A percentile compares a stretch with the other conserved stretches of the same genome.
Conservation (phyloP, 257 asterid species). For the Striga asiatica region DNA sequence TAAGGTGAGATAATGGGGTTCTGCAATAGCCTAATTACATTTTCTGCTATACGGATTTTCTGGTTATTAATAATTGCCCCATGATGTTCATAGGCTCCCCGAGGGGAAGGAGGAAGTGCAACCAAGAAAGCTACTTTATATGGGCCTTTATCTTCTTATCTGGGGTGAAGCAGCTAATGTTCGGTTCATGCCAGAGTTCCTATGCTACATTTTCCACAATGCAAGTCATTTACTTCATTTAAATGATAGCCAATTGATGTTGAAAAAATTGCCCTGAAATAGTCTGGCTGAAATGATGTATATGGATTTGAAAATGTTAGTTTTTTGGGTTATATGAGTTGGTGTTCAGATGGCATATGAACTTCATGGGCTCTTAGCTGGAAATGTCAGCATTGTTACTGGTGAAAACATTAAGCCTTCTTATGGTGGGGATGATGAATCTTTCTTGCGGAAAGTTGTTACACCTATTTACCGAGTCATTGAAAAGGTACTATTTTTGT, state of each 20-base stretch:
- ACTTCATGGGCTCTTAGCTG: slow-evolving; percentile 84
- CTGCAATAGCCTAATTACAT: not conserved
- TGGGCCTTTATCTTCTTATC: slow-evolving; percentile 79
- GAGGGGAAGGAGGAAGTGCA: slow-evolving; percentile 54
- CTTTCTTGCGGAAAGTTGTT: slow-evolving; percentile 63
- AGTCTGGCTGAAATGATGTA: not conserved
- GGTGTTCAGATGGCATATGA: slow-evolving; percentile 73
- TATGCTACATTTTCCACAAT: slow-evolving; percentile 80
- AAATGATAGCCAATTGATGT: not conserved
- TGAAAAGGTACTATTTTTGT: slow-evolving; percentile 43
- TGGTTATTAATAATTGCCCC: not conserved
- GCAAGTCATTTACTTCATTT: slow-evolving; percentile 33
- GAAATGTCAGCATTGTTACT: slow-evolving; percentile 84
- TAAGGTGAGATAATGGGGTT: slow-evolving; percentile 40
- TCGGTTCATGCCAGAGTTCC: slow-evolving; percentile 83
- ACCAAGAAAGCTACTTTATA: slow-evolving; percentile 66
- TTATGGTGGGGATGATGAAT: slow-evolving; percentile 81
- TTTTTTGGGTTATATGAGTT: slow-evolving; percentile 5
- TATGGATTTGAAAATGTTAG: not conserved
- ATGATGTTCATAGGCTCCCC: slow-evolving; percentile 46
- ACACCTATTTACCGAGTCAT: slow-evolving; percentile 74
- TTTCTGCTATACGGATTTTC: not conserved
- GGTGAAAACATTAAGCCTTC: slow-evolving; percentile 90
- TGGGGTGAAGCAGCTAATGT: slow-evolving; percentile 91
- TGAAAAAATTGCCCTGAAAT: not conserved